These are phyloP conservation scores for Zhuliangozyma blackwelliae DNA, from an alignment of 1,139 yeast species.

Conservation along the genomic window DNA sequence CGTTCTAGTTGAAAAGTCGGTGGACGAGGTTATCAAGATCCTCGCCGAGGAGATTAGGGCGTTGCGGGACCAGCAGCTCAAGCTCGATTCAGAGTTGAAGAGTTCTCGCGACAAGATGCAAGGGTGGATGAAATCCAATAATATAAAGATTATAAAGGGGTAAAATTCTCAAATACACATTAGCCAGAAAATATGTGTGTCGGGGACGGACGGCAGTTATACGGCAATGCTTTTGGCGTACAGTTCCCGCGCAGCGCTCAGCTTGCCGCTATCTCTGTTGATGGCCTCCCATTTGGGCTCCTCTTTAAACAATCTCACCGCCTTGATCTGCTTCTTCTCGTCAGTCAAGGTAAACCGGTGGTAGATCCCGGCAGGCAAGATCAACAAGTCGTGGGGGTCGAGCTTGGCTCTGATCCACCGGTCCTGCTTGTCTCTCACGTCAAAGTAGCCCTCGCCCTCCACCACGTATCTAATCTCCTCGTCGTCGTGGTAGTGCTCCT, in stretches of 20 bases:
- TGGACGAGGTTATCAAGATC: slow-evolving; percentile 68
- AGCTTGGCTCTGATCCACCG: slow-evolving; percentile 78
- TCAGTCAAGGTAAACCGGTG: slow-evolving; percentile 81
- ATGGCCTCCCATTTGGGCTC: slow-evolving; percentile 97
- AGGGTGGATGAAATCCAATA: slow-evolving; percentile 62
- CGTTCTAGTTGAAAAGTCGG: slow-evolving; percentile 78
- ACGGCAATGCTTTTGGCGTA: slow-evolving; percentile 27
- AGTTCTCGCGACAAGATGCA: slow-evolving; percentile 54
- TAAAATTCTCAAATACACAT: no score
- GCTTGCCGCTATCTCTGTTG: slow-evolving; percentile 44
- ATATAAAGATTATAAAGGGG: slow-evolving; percentile 56
- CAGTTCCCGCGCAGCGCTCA: slow-evolving; percentile 25
- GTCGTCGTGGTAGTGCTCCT: slow-evolving; percentile 93
- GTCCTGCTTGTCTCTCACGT: slow-evolving; percentile 67
- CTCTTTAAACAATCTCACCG: slow-evolving; percentile 82
- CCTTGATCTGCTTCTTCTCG: slow-evolving; percentile 58
- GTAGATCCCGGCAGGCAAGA: slow-evolving; percentile 88
- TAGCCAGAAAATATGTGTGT: no score
- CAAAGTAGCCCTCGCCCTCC: slow-evolving; percentile 92
- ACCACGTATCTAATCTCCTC: slow-evolving; percentile 90
- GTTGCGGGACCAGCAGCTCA: slow-evolving; percentile 40
- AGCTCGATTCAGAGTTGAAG: slow-evolving; percentile 42
- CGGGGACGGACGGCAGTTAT: slow-evolving; percentile 4
- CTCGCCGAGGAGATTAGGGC: slow-evolving; percentile 55
- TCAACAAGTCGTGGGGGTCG: slow-evolving; percentile 60